These are phyloP conservation scores for Rubus parviflorus DNA, from an alignment of 306 rosid species.

Conservation along the genomic window DNA sequence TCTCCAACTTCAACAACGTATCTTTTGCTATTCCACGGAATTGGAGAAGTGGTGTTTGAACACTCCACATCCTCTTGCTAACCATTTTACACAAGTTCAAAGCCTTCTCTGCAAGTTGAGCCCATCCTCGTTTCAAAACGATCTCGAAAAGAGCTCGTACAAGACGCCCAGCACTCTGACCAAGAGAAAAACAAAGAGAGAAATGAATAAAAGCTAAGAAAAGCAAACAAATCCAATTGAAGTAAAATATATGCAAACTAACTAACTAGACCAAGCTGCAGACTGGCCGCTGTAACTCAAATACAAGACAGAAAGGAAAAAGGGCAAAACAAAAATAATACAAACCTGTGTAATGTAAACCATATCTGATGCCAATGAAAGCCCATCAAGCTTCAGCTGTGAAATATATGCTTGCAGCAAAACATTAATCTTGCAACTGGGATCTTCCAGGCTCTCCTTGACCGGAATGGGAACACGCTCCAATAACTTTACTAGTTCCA, in stretches of 20 bases:
- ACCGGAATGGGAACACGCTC: constrained; percentile 94
- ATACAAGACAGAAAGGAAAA: not conserved
- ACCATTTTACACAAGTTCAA: constrained; percentile 93
- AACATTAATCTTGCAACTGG: constrained; percentile 94
- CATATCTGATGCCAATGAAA: constrained; percentile 93
- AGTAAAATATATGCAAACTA: not conserved
- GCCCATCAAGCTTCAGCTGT: constrained; percentile 90
- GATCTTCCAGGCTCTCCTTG: constrained; percentile 97
- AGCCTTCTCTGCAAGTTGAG: constrained; percentile 88
- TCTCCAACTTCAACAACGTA: constrained; percentile 76
- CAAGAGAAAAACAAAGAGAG: constrained; percentile 11
- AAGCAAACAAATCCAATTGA: not conserved
- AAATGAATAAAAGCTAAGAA: constrained; percentile 4
- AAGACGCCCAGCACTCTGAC: constrained; percentile 93
- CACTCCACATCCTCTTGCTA: constrained; percentile 90
- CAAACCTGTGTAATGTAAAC: constrained; percentile 93
- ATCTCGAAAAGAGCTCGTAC: constrained; percentile 97
- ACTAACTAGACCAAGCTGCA: not conserved
- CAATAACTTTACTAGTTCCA: constrained; percentile 86
- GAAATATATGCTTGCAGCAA: constrained; percentile 91
- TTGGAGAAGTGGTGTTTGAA: constrained; percentile 90
- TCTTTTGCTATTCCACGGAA: constrained; percentile 74
- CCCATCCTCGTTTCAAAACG: constrained; percentile 92
- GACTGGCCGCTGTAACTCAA: not conserved
- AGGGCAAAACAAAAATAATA: not conserved